Base-by-base conservation (phyloP, 2,329 filamentous ascomycete genomes). In the Cryphonectria parasitica region DNA sequence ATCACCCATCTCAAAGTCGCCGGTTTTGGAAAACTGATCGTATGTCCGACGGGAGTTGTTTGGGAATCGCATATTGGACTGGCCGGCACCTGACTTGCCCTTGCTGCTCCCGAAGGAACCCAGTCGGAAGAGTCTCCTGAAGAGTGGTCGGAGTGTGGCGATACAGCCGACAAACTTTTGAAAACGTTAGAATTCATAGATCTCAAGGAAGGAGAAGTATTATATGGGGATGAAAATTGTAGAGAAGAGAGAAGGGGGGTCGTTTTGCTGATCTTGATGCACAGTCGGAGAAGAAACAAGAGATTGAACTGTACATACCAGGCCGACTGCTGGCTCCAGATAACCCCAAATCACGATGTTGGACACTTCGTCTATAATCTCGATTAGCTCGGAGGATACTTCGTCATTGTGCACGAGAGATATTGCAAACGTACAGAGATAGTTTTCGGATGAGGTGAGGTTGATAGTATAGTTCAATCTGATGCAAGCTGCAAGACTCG, bases 281-380 rank as follows among this genome's bases (percentile, higher is more conserved):
- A 60, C 25, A 34, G 22, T 19, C 11, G 56, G 25, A 60, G 25
- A 17, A 60, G 31, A 60, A 28, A 13, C 8, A 34, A 39, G 34
- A 39, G 7, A 39, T 28, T 28, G 2, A 11, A 11, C 17, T 56
- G 52, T 22, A 63, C 61, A 2, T 63, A 63, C 61, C 65, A 72
- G 54, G 22, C 70, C 70, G 2, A 72, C 68, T 25, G 68, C 70
- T 17, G 70, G 66, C 62, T 72, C 70, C 60, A 65, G 36, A n/a
- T 72, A 72, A 11, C 70, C 70, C 70, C 70, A 72, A 22, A 72
- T 72, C 3, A 72, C 43, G 25, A 72, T 68, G 39, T 72, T 72
- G 52, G 70, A 64, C 1, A 72, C 61, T 31, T 41, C 49, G 31
- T 34, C 70, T 72, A 19, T 3, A 11, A 60, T 1, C 11, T 13